Evolutionary conservation across 2,329 filamentous ascomycete species (phyloP), one percentile per base, ranked within the genome.

Genomic region (Eurotiales sp.): DNA sequence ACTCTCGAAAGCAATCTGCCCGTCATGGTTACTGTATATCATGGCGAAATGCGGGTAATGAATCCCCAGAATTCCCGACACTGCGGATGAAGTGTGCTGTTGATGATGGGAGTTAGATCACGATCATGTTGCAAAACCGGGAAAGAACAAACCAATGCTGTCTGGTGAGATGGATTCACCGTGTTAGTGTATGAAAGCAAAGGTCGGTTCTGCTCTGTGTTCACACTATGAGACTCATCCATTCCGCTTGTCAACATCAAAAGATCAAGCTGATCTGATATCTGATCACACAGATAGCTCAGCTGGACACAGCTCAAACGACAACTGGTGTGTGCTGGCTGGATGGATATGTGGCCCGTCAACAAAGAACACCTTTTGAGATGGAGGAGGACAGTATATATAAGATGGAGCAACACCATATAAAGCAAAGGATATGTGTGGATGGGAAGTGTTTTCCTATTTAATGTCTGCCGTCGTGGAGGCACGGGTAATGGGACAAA

Each of bases 41-140:
- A 70, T 56, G n/a, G 66, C 67, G 43, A 64, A 71, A 46, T 70
- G 68, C 5, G 62, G 59, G 29, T 67, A 66, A 21, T 64, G 61
- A 10, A 65, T 6, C 7, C 39, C 30, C 17, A 22, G 15, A 11
- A 54, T 53, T 17, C 51, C 46, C 14, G 58, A 40, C 48, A 57
- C 57, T 11, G 59, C 56, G 30, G 58, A 53, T 46, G 55, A 50
- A 25, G 56, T 52, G 2, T 61, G 41, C 60, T 64, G 23, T 22
- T 37, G 3, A 21, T 2, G 12, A 27, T 27, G 25, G 25, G 25
- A 27, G 25, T 10, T 10, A 27, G 25, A 27, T n/a, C n/a, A n/a
- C n/a, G n/a, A 15, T 17, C 25, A 27, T 23, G 29, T 27, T 40
- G 11, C 34, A 21, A 8, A 23, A 19, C 14, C n/a, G 10, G 12